A percentile compares a stretch with the other conserved stretches of the same genome.
These are phyloP conservation scores for Hypericum perforatum DNA, from an alignment of 345 rosid species.

Conservation along the genomic window DNA sequence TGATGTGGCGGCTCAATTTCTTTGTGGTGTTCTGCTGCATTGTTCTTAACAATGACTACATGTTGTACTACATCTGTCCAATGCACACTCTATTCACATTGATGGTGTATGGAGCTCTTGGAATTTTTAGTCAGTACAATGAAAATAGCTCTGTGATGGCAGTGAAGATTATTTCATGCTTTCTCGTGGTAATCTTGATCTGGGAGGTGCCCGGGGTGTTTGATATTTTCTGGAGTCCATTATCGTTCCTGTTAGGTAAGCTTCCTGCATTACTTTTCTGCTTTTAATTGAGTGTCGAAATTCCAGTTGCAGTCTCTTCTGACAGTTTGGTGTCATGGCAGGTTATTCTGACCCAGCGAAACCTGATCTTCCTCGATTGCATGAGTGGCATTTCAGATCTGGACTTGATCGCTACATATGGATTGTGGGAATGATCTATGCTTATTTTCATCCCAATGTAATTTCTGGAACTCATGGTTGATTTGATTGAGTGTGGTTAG, in stretches of 20 bases:
- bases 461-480: slow-evolving; percentile 13
- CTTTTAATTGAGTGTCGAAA: too few relatives aligned
- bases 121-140: slow-evolving; percentile 72
- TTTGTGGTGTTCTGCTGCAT: slow-evolving; percentile 84
- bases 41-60: slow-evolving; percentile 87
- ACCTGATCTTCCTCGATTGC: slow-evolving; percentile 68
- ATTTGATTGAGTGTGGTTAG: not conserved
- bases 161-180: slow-evolving; percentile 69
- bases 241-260: slow-evolving; percentile 60
- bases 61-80: slow-evolving; percentile 94
- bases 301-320: not conserved
- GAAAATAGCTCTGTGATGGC: slow-evolving; percentile 89
- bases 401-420: slow-evolving; percentile 98
- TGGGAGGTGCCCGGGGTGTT: slow-evolving; percentile 97
- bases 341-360: slow-evolving; percentile 90
- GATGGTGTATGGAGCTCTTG: slow-evolving; percentile 93
- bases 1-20: slow-evolving; percentile 99
- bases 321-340: slow-evolving; percentile 16
- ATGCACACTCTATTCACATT: slow-evolving; percentile 96
- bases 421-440: slow-evolving; percentile 92
- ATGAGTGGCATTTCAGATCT: slow-evolving; percentile 98
- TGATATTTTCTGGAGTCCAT: slow-evolving; percentile 70
- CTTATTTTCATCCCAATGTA: slow-evolving; percentile 93
- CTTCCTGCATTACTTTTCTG: not conserved
- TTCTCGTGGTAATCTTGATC: slow-evolving; percentile 68